Percentiles rank a stretch among this genome's conserved stretches.
These are phyloP conservation scores for Aureobasidium mangrovei DNA, from an alignment of 2,329 filamentous ascomycete species.

Conservation along the genomic window DNA sequence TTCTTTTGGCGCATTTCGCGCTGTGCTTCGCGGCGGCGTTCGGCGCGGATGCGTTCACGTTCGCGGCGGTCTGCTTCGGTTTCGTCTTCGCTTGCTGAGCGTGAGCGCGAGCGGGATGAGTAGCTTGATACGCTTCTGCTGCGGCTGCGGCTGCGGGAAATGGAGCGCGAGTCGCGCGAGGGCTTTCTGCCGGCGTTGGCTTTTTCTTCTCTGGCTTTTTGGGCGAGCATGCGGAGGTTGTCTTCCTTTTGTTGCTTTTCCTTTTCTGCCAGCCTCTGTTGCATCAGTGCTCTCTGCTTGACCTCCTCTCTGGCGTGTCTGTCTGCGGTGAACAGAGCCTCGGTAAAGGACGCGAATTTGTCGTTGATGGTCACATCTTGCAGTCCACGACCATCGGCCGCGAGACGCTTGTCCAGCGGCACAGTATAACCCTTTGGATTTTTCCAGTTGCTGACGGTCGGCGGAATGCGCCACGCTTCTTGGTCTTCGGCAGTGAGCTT, in stretches of 20 bases:
- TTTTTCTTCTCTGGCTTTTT: constrained; percentile 77
- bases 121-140: constrained; percentile 15
- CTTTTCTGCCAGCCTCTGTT: constrained; percentile 91
- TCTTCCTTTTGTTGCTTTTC: constrained; percentile 94
- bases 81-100: constrained; percentile 33
- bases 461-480: constrained; percentile 87
- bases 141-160: constrained; percentile 20
- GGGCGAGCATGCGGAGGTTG: constrained; percentile 74
- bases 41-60: constrained; percentile 66
- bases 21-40: constrained; percentile 74
- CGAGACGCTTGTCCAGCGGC: constrained; percentile 86
- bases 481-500: constrained; percentile 96
- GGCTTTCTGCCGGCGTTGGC: constrained; percentile 22
- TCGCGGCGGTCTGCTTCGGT: constrained; percentile 46
- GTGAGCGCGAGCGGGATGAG: constrained; percentile 22
- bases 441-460: constrained; percentile 97
- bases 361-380: constrained; percentile 97
- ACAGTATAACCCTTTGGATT: constrained; percentile 98
- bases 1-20: constrained; percentile 84
- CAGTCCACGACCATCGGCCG: constrained; percentile 81
- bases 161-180: constrained; percentile 22
- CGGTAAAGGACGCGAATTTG: constrained; percentile 93
- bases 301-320: constrained; percentile 93
- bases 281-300: constrained; percentile 84
- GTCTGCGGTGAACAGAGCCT: constrained; percentile 89